Percentiles rank a stretch among this genome's conserved stretches.
Evolutionary conservation across 139 green algal species (phyloP).

Genomic region (Volvox africanus): DNA sequence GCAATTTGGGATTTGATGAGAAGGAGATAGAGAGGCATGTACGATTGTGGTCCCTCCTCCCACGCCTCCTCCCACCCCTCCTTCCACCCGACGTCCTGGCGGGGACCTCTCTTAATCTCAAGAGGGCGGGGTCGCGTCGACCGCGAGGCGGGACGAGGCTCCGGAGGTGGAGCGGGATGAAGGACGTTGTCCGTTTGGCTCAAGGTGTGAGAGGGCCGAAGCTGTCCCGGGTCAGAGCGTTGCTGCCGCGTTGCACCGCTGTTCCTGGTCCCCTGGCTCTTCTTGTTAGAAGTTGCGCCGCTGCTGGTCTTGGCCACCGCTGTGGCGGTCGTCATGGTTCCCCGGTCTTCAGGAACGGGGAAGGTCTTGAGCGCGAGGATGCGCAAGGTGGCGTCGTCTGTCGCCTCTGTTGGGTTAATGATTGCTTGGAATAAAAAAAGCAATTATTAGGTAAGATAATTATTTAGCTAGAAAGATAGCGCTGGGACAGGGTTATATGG

Average conservation of each 20-base stretch:
- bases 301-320: background rate
- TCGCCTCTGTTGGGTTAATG: too few species aligned
- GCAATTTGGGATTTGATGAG: background rate
- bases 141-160: background rate
- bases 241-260: background rate
- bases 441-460: too few species aligned
- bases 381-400: background rate
- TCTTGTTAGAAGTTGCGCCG: background rate
- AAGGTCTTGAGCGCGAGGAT: background rate
- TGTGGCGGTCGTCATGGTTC: background rate
- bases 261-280: background rate
- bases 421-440: background rate
- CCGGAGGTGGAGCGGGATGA: background rate
- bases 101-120: background rate
- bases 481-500: too few species aligned
- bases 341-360: background rate
- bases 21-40: background rate
- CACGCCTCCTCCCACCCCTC: too few species aligned
- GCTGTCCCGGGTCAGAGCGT: background rate
- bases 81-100: background rate
- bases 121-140: background rate
- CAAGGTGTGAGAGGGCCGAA: background rate
- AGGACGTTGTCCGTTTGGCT: background rate
- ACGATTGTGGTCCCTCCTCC: background rate
- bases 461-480: too few species aligned